A percentile compares a stretch with the other conserved stretches of the same genome.
Evolutionary conservation across 768 basidiomycete genomes (phyloP).

Genomic region (Lanmaoa rubissima): DNA sequence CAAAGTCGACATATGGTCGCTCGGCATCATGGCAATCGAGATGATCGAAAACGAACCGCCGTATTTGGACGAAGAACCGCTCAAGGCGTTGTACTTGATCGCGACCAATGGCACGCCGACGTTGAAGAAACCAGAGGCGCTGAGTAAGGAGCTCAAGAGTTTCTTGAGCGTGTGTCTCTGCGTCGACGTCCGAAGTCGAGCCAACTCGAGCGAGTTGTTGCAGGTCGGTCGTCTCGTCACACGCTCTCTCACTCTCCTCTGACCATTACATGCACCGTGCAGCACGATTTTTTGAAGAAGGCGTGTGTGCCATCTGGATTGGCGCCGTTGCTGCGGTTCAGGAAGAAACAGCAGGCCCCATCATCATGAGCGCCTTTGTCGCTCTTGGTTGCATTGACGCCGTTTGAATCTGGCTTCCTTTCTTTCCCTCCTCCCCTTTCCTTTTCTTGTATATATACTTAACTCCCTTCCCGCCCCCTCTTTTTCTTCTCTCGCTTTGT

Average conservation of each 20-base stretch:
- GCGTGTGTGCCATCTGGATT: conserved; percentile 80
- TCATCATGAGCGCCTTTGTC: conserved; percentile 31
- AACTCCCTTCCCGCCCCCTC: not conserved
- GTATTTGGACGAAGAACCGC: conserved; percentile 91
- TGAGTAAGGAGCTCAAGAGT: conserved; percentile 90
- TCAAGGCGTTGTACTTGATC: conserved; percentile 92
- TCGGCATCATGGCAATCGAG: conserved; percentile 98
- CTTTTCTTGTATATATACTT: conserved; percentile 22
- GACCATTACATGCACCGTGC: not conserved
- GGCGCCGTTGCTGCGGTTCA: conserved; percentile 83
- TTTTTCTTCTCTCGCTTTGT: not conserved
- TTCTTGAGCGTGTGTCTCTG: conserved; percentile 98
- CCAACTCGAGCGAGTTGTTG: conserved; percentile 83
- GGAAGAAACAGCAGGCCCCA: conserved; percentile 53
- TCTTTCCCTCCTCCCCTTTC: not conserved
- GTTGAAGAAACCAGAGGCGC: conserved; percentile 89
- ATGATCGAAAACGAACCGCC: conserved; percentile 99
- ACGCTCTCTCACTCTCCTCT: not conserved
- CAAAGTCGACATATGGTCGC: conserved; percentile 95
- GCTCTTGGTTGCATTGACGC: not conserved
- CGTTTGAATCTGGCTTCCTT: not conserved
- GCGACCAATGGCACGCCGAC: conserved; percentile 99
- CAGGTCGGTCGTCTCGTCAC: conserved; percentile 50
- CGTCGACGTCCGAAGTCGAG: conserved; percentile 92
- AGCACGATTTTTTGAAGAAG: conserved; percentile 96